phyloP scores from a whole-genome alignment of 768 basidiomycete genomes.

The Trametes villosa region DNA sequence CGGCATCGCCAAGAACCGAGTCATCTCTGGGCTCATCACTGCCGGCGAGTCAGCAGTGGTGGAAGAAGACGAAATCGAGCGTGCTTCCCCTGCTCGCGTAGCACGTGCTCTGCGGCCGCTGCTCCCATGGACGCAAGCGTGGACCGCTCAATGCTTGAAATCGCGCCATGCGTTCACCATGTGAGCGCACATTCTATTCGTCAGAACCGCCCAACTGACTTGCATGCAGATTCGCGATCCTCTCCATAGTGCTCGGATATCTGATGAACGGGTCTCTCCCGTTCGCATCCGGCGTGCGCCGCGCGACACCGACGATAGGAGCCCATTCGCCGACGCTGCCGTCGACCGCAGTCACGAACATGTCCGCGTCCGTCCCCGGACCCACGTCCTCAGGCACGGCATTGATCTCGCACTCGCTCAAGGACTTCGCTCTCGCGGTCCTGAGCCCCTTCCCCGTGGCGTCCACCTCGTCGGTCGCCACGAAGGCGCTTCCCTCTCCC shows the following conservation, averaged over 20 bases:
- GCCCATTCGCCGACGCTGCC: conserved; percentile 38
- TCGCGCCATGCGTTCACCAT: conserved; percentile 65
- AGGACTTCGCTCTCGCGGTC: conserved; percentile 40
- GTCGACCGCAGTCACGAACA: conserved; percentile 30
- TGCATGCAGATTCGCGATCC: conserved; percentile 60
- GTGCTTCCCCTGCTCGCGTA: conserved; percentile 46
- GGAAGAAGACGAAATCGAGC: conserved; percentile 49
- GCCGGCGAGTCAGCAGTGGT: conserved; percentile 42
- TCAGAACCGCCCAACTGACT: conserved; percentile 6
- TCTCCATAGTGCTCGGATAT: conserved; percentile 69
- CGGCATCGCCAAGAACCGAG: conserved; percentile 30
- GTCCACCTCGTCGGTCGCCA: conserved; percentile 24
- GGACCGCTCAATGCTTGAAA: conserved; percentile 40
- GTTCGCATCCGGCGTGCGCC: conserved; percentile 33
- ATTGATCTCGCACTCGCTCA: conserved; percentile 27
- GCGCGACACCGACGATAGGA: conserved; percentile 16
- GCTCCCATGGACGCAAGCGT: conserved; percentile 39
- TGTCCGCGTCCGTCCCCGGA: conserved; percentile 20
- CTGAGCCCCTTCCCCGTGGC: conserved; percentile 35
- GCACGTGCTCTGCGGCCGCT: conserved; percentile 52
- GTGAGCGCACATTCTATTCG: conserved; percentile 45
- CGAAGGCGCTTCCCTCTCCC: conserved; percentile 16
- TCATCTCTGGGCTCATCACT: conserved; percentile 27
- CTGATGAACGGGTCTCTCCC: conserved; percentile 53
- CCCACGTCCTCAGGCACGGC: conserved; percentile 18